phyloP scores from a whole-genome alignment of 768 basidiomycete genomes.

The Lactarius sanguifluus region DNA sequence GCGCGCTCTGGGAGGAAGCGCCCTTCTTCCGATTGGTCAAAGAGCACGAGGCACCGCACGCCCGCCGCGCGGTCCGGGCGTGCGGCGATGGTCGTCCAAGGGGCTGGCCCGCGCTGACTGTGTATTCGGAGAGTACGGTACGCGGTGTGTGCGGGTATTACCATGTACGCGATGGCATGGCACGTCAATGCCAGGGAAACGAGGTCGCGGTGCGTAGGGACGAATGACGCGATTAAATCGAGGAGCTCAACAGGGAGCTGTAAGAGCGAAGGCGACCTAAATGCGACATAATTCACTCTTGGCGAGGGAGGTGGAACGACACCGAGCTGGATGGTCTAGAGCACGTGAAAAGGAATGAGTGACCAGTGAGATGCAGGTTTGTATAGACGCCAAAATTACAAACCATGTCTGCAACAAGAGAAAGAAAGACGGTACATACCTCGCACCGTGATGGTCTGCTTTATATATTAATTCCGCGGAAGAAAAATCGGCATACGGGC shows the following conservation, averaged over 20 bases:
- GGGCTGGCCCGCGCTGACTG: not conserved
- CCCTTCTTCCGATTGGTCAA: conserved; percentile 10
- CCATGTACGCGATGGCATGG: conserved; percentile 4
- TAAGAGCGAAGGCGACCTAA: not conserved
- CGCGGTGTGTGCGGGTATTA: conserved; percentile 21
- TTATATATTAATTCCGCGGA: not conserved
- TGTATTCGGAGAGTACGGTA: conserved; percentile 20
- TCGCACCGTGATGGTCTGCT: not conserved
- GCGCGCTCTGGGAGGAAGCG: conserved; percentile 12
- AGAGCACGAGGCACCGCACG: conserved; percentile 14
- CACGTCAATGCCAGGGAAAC: conserved; percentile 17
- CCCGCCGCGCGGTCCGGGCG: conserved; percentile 13
- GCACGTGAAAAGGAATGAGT: not conserved
- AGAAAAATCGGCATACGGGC: not conserved
- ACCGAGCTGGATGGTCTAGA: not conserved
- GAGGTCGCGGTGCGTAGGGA: conserved; percentile 19
- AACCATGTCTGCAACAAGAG: not conserved
- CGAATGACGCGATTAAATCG: conserved; percentile 14
- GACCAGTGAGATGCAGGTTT: not conserved
- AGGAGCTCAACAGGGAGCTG: conserved; percentile 20
- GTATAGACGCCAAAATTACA: not conserved
- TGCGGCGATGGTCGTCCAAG: conserved; percentile 14
- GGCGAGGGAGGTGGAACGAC: not conserved
- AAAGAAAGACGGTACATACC: not conserved
- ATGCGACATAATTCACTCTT: no score